phyloP scores from a whole-genome alignment of 139 green algal species.

The Spirogloea muscicola region DNA sequence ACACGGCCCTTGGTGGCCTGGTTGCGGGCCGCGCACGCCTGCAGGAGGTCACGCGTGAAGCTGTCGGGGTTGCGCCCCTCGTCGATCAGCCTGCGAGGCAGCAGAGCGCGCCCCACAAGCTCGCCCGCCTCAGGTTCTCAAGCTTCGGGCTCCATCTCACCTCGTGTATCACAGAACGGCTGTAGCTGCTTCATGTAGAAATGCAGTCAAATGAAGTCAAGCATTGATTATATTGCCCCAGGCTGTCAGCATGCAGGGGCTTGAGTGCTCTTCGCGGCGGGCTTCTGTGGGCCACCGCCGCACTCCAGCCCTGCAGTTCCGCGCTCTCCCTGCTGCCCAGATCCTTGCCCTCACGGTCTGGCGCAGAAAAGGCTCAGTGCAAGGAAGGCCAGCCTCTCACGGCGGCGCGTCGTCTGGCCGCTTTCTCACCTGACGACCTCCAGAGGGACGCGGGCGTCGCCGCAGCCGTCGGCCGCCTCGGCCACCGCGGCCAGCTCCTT shows the following conservation, averaged over 20 bases:
- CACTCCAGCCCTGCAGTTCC: too few species aligned
- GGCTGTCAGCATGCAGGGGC: background rate
- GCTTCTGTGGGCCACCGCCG: too few species aligned
- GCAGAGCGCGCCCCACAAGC: background rate
- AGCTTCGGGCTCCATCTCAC: background rate
- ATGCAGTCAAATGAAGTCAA: background rate
- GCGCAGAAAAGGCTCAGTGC: too few species aligned
- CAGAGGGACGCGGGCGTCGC: constrained; percentile 14
- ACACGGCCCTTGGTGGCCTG: constrained; percentile 35
- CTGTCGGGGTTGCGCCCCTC: constrained; percentile 32
- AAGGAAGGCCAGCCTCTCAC: background rate
- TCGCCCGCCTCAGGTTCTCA: background rate
- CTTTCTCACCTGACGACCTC: constrained; percentile 26
- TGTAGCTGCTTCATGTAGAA: background rate
- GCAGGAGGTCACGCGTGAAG: constrained; percentile 22
- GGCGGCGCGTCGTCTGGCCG: background rate
- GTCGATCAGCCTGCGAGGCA: constrained; percentile 22
- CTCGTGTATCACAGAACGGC: background rate
- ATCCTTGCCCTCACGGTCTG: too few species aligned
- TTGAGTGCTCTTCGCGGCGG: too few species aligned
- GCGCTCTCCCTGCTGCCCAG: too few species aligned
- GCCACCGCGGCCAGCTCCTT: constrained; percentile 6
- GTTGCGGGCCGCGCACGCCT: constrained; percentile 11
- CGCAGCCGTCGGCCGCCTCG: constrained; percentile 1
- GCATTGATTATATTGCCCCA: background rate